phyloP scores from a whole-genome alignment of 768 basidiomycete species.

The Amanita pseudoporphyria region DNA sequence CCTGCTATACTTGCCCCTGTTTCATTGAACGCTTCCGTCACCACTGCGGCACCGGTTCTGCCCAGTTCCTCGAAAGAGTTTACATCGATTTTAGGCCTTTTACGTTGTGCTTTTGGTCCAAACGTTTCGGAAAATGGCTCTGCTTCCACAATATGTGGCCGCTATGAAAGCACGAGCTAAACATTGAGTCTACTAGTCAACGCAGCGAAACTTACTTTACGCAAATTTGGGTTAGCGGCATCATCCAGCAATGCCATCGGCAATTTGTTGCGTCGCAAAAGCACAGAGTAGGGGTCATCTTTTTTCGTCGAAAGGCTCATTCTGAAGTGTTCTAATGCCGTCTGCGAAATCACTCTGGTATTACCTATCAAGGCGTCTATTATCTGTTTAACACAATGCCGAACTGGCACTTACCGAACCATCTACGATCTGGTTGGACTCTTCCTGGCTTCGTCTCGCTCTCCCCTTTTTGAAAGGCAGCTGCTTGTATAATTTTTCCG shows the following conservation, averaged over 20 bases:
- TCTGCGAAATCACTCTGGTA: constrained; percentile 96
- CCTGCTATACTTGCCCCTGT: constrained; percentile 36
- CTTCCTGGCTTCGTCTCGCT: constrained; percentile 83
- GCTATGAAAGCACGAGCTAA: constrained; percentile 31
- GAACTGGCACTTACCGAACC: constrained; percentile 72
- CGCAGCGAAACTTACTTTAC: constrained; percentile 46
- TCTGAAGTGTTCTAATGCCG: constrained; percentile 92
- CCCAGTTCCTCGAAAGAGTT: constrained; percentile 89
- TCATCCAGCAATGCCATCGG: constrained; percentile 96
- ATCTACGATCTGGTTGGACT: constrained; percentile 90
- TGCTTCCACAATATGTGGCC: constrained; percentile 90
- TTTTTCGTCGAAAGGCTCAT: constrained; percentile 78
- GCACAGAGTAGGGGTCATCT: constrained; percentile 92
- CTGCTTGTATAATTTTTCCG: constrained; percentile 88
- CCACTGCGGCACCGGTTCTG: constrained; percentile 46
- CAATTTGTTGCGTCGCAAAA: constrained; percentile 88
- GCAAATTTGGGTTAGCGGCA: constrained; percentile 66
- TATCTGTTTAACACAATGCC: constrained; percentile 3
- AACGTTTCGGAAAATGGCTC: constrained; percentile 94
- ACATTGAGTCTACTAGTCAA: neutral
- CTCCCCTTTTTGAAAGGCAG: constrained; percentile 94
- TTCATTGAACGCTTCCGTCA: constrained; percentile 38
- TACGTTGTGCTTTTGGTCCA: constrained; percentile 92
- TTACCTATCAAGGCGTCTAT: constrained; percentile 49
- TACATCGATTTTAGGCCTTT: constrained; percentile 78